Evolutionary conservation across 768 basidiomycete species (phyloP), one percentile per base, ranked within the genome.

Genomic region (Cubamyces lactineus): DNA sequence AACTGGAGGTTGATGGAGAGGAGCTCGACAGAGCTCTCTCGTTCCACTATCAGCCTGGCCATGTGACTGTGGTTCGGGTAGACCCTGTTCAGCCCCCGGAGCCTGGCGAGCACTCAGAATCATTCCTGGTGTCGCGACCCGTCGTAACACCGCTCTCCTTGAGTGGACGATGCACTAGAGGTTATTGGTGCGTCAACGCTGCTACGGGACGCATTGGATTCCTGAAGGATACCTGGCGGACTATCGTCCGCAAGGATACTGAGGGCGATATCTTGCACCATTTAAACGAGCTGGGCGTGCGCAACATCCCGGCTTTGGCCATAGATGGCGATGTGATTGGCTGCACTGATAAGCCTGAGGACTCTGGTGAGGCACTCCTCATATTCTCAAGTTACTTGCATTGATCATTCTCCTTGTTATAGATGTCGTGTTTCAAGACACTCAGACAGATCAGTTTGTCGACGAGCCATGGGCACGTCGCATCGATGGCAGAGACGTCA

Each of bases 171-270:
- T 50, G 45, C 19, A 63, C 62, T 30, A 28, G 51, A 1, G 62
- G 62, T 7, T 59, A 54, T 28, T 63, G 62, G 62, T 57, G 57
- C 8, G 57, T 63, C n/a, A 26, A 54, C 23, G 30, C 13, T 5
- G n/a, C 21, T 8, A 41, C 57, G 2, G 23, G 23, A 5, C 48
- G 24, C 5, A 24, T 59, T 16, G 57, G 38, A 0, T 63, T 59
- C 51, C 23, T 63, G 34, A 63, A 63, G 52, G 62, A 63, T n/a
- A 59, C 57, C 3, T 63, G 62, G 62, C 51, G 53, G 4, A 26
- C 30, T 28, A 9, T 19, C 8, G 7, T 16, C 1, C 38, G 16
- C 1, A 24, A 21, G 15, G 42, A 28, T 5, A 17, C 26, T 9
- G 62, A 63, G 23, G 57, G 62, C 7, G 57, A 59, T 21, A 17